Base-by-base conservation (phyloP, 2,329 filamentous ascomycete species). In the Aspergillus quadrilineatus region DNA sequence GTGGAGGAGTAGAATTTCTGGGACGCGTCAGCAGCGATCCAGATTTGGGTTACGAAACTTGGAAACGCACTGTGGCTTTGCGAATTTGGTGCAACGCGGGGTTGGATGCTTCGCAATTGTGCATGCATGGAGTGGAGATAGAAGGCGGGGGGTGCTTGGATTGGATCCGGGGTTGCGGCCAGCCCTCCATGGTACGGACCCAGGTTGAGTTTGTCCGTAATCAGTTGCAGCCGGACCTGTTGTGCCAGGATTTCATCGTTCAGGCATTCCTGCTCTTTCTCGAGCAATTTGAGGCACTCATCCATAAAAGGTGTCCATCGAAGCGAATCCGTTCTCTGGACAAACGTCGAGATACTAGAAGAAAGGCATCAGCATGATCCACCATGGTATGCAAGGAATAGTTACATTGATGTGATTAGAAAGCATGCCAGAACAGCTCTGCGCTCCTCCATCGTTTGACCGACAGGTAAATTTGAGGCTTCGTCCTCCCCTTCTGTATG, bases 251-350 rank as follows among this genome's bases (percentile, higher is more conserved):
- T 62, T 22, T 74, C 71, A 62, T 88, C 85, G 3, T 76, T 75
- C 0, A 75, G 70, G 17, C 73, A 74, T 49, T 85, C 81, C 3
- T 73, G 74, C 1, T 75, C 68, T 22, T 75, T 70, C 6, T 74
- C 72, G 0, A 88, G 67, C 1, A 74, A 60, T 6, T 75, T 67
- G 1, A 87, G 71, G 29, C 78, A 82, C 22, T 85, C 82, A 22
- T 85, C 83, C 73, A 87, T 79, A 50, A 84, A 79, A 0, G 79
- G 62, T 0, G 80, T 85, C 85, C 84, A 88, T 1, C 73, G 75
- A 42, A 87, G 73, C 0, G 76, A 60, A 52, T 85, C 82, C 49
- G 78, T 74, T 45, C 77, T 77, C 26, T 77, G 77, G 12, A 82
- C 70, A 50, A 76, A 79, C 1, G 69, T 69, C 4, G 75, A 67